Conservation (phyloP, 768 basidiomycete genomes). For the Podaxis pistillaris region DNA sequence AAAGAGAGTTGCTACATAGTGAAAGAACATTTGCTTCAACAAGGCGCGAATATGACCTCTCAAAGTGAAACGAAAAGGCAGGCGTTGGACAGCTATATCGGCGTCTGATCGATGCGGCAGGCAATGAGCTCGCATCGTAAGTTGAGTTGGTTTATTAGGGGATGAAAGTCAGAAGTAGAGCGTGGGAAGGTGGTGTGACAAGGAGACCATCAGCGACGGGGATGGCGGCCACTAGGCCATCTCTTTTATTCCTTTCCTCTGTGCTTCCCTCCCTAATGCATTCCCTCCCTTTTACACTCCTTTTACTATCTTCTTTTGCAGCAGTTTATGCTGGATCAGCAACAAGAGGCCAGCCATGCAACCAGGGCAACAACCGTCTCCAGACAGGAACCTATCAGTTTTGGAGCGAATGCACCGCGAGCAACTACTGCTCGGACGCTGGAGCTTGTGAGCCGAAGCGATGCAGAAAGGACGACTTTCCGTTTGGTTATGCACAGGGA, state of each 20-base stretch:
- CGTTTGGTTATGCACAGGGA: conserved; percentile 59
- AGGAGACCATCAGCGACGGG: not conserved
- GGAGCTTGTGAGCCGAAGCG: conserved; percentile 60
- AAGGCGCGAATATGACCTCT: no score
- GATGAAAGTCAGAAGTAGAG: not conserved
- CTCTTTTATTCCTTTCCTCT: conserved; percentile 15
- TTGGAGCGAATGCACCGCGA: conserved; percentile 71
- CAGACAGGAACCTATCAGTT: conserved; percentile 79
- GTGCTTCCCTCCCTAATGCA: conserved; percentile 23
- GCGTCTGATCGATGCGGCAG: no score
- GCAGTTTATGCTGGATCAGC: conserved; percentile 46
- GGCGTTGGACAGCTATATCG: no score
- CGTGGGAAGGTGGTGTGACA: conserved; percentile 2
- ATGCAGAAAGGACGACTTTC: conserved; percentile 76
- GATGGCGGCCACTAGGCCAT: not conserved
- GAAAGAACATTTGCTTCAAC: no score
- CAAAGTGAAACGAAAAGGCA: no score
- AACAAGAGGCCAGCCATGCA: conserved; percentile 45
- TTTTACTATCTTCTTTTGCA: conserved; percentile 46
- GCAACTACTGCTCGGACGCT: conserved; percentile 56
- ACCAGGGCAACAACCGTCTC: conserved; percentile 58
- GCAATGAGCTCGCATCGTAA: no score
- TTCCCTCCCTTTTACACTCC: conserved; percentile 42
- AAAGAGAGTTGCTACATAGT: no score
- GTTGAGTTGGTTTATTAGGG: not conserved